Percentiles rank a stretch among this genome's conserved stretches.
Conservation (phyloP, 176 grass and related monocot species). For the Ensete glaucum region DNA sequence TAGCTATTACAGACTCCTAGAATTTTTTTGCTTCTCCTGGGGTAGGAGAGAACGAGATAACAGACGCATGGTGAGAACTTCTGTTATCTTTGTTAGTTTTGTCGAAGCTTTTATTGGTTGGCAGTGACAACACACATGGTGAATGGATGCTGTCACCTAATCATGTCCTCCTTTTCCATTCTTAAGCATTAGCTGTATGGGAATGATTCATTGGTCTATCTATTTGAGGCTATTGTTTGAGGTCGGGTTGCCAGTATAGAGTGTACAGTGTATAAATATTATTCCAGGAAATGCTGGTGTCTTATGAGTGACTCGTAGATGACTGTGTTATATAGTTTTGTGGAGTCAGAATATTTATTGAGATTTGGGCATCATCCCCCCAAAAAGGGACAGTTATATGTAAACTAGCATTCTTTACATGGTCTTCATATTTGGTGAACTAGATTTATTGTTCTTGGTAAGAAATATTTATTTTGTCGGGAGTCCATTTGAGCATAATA, state of each 20-base stretch:
- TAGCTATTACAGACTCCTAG: background rate
- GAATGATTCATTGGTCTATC: background rate
- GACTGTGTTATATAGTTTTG: background rate
- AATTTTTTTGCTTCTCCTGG: background rate
- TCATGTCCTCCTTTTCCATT: background rate
- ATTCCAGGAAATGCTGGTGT: background rate
- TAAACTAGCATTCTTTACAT: background rate
- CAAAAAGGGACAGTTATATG: background rate
- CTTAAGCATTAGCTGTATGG: background rate
- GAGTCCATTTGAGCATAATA: no score
- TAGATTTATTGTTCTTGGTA: background rate
- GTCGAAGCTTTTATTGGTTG: background rate
- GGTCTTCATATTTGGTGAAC: background rate
- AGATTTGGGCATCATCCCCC: no score
- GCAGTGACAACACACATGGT: background rate
- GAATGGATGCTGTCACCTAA: background rate
- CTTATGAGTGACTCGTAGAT: background rate
- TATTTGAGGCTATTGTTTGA: background rate
- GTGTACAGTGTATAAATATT: slow-evolving; percentile 8
- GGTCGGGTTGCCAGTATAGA: background rate
- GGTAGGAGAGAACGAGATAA: background rate
- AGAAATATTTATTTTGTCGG: no score
- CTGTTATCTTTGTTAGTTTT: slow-evolving; percentile 4
- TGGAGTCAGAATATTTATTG: background rate
- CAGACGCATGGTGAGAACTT: background rate